Evolutionary conservation across 495 filamentous ascomycete species (phyloP), one percentile per base, ranked within the genome.

Genomic region (Daldinia grandis): DNA sequence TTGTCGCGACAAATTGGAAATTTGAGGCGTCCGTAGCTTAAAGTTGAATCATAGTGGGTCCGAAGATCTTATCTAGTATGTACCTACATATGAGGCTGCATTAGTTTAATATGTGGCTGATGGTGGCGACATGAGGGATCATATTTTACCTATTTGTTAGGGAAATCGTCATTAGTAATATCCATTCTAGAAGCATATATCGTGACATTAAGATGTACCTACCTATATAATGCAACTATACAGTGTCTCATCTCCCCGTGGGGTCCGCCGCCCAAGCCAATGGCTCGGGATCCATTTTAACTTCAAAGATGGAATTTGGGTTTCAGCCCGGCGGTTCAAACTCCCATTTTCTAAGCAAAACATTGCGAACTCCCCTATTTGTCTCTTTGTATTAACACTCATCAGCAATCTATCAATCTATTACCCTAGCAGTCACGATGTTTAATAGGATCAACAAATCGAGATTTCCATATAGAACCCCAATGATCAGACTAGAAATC

Each of bases 181-280:
- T 19, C 5, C 42, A 1, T 24, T 47, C 21, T 47, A 47, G 8
- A 9, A 47, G 42, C 42, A 47, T 47, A 15, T 28, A 19, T 4
- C 24, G 14, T 10, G 3, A 25, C 9, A 51, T 51, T 35, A 4
- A 12, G 25, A n/a, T n/a, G n/a, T n/a, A n/a, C n/a, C n/a, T n/a
- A n/a, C n/a, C n/a, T 17, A n/a, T 4, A 27, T 28, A 27, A 51
- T 30, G 25, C 25, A 28, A 28, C 25, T 27, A 51, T n/a, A 12
- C 4, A 51, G 15, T 4, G 10, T 27, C 3, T 50, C 8, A 21
- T 54, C 37, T 66, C 25, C 65, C 64, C 64, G 44, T 50, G 57
- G 57, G 57, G 64, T 66, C 55, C 35, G 40, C 14, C 33, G 59
- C 55, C 47, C n/a, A 24, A 42, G 12, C 50, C 21, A 65, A 15